Evolutionary conservation across 257 asterid genomes (phyloP).

Genomic region (Asclepias syriaca): DNA sequence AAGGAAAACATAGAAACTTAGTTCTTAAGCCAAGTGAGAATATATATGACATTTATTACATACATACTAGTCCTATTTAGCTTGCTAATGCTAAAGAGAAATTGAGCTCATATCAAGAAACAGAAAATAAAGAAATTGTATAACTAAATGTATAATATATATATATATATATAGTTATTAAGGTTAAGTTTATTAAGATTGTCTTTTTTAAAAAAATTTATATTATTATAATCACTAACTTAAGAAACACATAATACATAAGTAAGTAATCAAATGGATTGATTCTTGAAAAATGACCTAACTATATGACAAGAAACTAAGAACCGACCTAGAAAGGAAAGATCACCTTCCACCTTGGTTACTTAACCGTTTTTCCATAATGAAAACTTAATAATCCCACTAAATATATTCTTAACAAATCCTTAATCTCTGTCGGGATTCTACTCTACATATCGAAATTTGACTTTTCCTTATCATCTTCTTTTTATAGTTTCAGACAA

Average conservation of each 20-base stretch:
- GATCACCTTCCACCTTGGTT: slow-evolving; percentile 17
- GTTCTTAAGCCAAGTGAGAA: too few species aligned
- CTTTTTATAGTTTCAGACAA: not conserved
- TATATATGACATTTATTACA: too few species aligned
- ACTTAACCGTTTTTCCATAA: slow-evolving; percentile 8
- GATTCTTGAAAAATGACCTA: slow-evolving; percentile 19
- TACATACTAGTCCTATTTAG: too few species aligned
- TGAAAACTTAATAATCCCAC: slow-evolving; percentile 4
- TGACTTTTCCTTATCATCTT: not conserved
- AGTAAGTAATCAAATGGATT: slow-evolving; percentile 13
- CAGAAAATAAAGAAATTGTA: too few species aligned
- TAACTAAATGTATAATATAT: too few species aligned
- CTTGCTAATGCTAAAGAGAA: too few species aligned
- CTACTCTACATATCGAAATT: not conserved
- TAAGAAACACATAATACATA: slow-evolving; percentile 6
- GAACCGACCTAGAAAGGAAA: slow-evolving; percentile 15
- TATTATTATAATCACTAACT: not conserved
- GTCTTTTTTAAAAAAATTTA: too few species aligned
- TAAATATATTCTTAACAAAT: not conserved
- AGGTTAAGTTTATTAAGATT: too few species aligned
- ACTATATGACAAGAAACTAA: slow-evolving; percentile 19
- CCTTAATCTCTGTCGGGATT: slow-evolving; percentile 1
- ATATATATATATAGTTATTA: too few species aligned
- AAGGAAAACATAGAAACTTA: too few species aligned
- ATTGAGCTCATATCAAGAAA: too few species aligned